Evolutionary conservation across 23 red algal genomes (phyloP).

Genomic region (Gracilaria gracilis): DNA sequence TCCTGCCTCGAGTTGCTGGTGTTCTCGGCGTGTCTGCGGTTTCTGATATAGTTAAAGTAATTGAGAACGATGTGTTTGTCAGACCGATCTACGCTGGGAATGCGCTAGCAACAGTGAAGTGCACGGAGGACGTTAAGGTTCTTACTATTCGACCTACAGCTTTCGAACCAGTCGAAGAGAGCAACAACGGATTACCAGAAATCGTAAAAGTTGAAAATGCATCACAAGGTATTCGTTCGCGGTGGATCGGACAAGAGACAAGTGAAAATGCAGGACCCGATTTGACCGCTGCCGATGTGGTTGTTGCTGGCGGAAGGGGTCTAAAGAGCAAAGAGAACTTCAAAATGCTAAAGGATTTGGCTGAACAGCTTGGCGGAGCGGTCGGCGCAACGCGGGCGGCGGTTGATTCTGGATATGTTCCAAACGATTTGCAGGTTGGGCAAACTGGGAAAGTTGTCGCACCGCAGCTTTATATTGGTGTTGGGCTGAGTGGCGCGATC

Average conservation of each 20-base stretch:
- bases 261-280: constrained; percentile 65
- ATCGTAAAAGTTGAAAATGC: constrained; percentile 29
- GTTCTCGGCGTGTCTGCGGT: constrained; percentile 70
- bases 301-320: constrained; percentile 92
- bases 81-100: constrained; percentile 97
- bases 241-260: constrained; percentile 76
- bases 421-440: constrained; percentile 98
- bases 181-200: constrained; percentile 28
- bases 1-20: constrained; percentile 88
- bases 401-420: constrained; percentile 88
- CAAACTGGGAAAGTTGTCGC: constrained; percentile 98
- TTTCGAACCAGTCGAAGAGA: constrained; percentile 69
- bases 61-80: constrained; percentile 75
- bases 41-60: constrained; percentile 86
- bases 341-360: constrained; percentile 82
- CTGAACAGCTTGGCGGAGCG: constrained; percentile 80
- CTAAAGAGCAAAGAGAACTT: constrained; percentile 90
- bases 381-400: constrained; percentile 96
- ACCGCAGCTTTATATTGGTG: constrained; percentile 94
- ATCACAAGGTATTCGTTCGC: constrained; percentile 7
- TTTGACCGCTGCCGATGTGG: constrained; percentile 78
- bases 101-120: constrained; percentile 80
- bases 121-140: constrained; percentile 71
- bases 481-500: constrained; percentile 93
- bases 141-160: constrained; percentile 85